Evolutionary conservation across 2,329 filamentous ascomycete species (phyloP).

Genomic region (Botrytis sinoallii): DNA sequence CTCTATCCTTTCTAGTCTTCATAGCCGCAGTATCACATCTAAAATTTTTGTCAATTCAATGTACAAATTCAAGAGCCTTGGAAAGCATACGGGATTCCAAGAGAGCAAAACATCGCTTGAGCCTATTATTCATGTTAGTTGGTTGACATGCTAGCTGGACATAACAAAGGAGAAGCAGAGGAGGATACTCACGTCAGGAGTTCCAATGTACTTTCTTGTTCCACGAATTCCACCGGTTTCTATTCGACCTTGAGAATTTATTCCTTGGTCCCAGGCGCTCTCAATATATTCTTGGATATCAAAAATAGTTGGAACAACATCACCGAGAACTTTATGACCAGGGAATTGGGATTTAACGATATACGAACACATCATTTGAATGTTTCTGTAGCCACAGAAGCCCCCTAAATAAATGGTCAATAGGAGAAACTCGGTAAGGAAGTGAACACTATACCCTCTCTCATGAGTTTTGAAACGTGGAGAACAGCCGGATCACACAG

Average conservation of each 20-base stretch:
- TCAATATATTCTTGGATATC: slow-evolving; percentile 85
- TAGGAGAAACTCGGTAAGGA: slow-evolving; percentile 4
- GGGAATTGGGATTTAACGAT: slow-evolving; percentile 57
- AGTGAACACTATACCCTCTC: slow-evolving; percentile 57
- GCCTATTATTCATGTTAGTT: slow-evolving; percentile 49
- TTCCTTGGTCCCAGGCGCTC: slow-evolving; percentile 79
- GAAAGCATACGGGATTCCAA: slow-evolving; percentile 59
- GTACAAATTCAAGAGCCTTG: background rate
- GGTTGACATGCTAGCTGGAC: background rate
- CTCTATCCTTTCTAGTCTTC: slow-evolving; percentile 42
- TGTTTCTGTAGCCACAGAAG: slow-evolving; percentile 94
- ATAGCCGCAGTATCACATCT: slow-evolving; percentile 64
- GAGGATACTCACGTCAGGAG: slow-evolving; percentile 64
- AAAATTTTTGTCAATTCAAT: slow-evolving; percentile 15
- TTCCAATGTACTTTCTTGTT: slow-evolving; percentile 96
- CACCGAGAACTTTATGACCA: slow-evolving; percentile 59
- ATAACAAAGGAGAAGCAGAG: background rate
- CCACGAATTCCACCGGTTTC: slow-evolving; percentile 85
- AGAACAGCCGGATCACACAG: slow-evolving; percentile 72
- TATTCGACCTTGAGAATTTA: slow-evolving; percentile 68
- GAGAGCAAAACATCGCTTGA: slow-evolving; percentile 69
- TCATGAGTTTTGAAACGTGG: slow-evolving; percentile 78
- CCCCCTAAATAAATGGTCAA: slow-evolving; percentile 52
- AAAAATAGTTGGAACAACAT: slow-evolving; percentile 70
- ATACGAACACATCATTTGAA: slow-evolving; percentile 85